phyloP scores from a whole-genome alignment of 306 rosid genomes.

The Cicer judaicum region DNA sequence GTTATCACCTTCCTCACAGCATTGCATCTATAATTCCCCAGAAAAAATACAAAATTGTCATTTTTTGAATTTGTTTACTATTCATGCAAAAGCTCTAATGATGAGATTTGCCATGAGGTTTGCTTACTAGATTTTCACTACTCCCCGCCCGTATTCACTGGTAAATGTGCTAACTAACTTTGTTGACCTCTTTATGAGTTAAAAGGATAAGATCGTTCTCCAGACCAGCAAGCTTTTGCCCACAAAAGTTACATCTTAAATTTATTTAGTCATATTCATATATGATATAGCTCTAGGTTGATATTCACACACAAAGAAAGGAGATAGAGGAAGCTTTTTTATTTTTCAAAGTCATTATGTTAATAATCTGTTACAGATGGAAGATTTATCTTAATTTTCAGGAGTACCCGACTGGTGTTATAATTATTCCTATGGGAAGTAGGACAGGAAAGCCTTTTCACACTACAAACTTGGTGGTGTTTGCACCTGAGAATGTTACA shows the following conservation, averaged over 20 bases:
- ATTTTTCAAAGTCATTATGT: constrained; percentile 26
- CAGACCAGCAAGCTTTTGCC: constrained; percentile 19
- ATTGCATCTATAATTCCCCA: background rate
- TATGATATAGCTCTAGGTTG: constrained; percentile 30
- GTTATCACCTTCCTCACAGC: background rate
- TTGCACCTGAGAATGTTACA: constrained; percentile 66
- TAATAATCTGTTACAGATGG: constrained; percentile 37
- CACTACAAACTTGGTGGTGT: constrained; percentile 78
- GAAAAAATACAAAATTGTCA: background rate
- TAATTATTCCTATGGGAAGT: constrained; percentile 77
- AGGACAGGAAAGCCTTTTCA: constrained; percentile 72
- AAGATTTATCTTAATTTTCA: constrained; percentile 46
- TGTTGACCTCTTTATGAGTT: constrained; percentile 33
- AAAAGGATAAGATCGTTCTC: constrained; percentile 26
- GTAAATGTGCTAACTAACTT: constrained; percentile 25
- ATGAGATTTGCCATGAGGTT: constrained; percentile 18
- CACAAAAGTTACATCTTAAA: constrained; percentile 17
- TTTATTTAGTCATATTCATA: background rate
- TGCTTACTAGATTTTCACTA: constrained; percentile 16
- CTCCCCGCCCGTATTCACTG: constrained; percentile 14
- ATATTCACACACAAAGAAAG: constrained; percentile 25
- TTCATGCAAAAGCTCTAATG: constrained; percentile 13
- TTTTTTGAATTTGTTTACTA: background rate
- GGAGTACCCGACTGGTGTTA: constrained; percentile 87
- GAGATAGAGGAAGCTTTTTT: constrained; percentile 24